phyloP scores from a whole-genome alignment of 2,329 filamentous ascomycete genomes.

The Coniella lustricola region DNA sequence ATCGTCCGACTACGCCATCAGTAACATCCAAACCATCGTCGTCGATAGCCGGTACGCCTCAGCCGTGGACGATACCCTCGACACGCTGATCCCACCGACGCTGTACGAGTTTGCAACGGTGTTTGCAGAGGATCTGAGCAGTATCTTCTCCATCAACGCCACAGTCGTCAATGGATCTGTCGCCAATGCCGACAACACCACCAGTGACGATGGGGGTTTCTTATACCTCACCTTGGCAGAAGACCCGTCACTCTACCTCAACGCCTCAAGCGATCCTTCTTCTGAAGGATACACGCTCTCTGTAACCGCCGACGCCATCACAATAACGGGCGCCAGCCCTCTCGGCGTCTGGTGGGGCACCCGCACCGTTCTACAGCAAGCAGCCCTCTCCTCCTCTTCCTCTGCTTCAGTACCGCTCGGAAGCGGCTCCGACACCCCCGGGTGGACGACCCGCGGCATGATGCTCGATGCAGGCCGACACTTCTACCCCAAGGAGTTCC shows the following conservation, averaged over 20 bases:
- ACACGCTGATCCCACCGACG: constrained; percentile 45
- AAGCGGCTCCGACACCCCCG: constrained; percentile 39
- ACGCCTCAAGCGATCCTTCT: constrained; percentile 38
- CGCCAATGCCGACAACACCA: too few species aligned
- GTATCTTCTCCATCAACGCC: constrained; percentile 25
- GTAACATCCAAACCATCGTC: constrained; percentile 27
- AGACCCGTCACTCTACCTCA: constrained; percentile 31
- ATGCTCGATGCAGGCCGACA: constrained; percentile 49
- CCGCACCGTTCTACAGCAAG: constrained; percentile 45
- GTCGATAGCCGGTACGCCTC: constrained; percentile 37
- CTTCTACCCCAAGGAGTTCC: constrained; percentile 47
- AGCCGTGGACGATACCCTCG: constrained; percentile 35
- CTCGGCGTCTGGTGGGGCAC: constrained; percentile 54
- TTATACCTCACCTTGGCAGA: constrained; percentile 40
- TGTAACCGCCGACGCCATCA: constrained; percentile 32
- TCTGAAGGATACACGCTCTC: constrained; percentile 43
- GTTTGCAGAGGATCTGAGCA: constrained; percentile 32
- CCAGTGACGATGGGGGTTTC: constrained; percentile 21
- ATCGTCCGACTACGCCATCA: neutral
- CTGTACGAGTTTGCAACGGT: constrained; percentile 39
- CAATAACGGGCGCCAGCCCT: constrained; percentile 44
- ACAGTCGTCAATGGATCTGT: constrained; percentile 20
- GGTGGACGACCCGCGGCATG: constrained; percentile 42
- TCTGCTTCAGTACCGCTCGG: constrained; percentile 35
- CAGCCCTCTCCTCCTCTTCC: constrained; percentile 25